Conservation (phyloP, 345 rosid genomes). For the Pseudoturritis turrita region DNA sequence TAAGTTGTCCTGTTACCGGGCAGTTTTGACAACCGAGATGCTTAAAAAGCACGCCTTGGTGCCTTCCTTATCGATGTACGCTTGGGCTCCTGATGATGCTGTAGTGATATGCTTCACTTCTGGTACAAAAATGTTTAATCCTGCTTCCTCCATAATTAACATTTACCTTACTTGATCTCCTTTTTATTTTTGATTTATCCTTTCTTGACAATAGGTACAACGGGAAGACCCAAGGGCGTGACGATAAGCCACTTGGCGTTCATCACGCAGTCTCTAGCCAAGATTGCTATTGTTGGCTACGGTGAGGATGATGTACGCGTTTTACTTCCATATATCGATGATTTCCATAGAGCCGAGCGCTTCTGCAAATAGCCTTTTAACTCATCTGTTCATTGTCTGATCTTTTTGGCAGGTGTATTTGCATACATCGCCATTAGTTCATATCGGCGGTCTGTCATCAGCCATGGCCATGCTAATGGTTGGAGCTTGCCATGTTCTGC, state of each 20-base stretch:
- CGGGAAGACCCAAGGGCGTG: slow-evolving; percentile 88
- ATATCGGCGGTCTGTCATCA: slow-evolving; percentile 84
- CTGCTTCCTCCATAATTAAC: not conserved
- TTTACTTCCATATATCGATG: not conserved
- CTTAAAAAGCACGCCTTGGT: slow-evolving; percentile 18
- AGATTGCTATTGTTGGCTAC: slow-evolving; percentile 75
- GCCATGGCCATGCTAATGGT: slow-evolving; percentile 89
- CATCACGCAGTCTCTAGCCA: slow-evolving; percentile 74
- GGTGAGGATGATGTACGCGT: slow-evolving; percentile 73
- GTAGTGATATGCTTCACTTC: slow-evolving; percentile 82
- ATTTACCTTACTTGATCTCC: not conserved
- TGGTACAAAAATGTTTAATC: slow-evolving; percentile 34
- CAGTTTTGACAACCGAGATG: slow-evolving; percentile 49
- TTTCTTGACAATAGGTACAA: slow-evolving; percentile 56
- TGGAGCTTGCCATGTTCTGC: slow-evolving; percentile 72
- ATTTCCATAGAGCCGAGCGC: not conserved
- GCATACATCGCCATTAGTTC: slow-evolving; percentile 80
- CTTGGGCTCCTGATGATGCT: slow-evolving; percentile 73
- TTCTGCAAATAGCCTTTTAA: not conserved
- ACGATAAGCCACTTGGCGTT: slow-evolving; percentile 68
- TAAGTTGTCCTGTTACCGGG: slow-evolving; percentile 7
- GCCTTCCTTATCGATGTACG: slow-evolving; percentile 25
- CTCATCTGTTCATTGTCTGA: not conserved
- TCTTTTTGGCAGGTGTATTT: slow-evolving; percentile 58
- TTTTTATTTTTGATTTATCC: not conserved